Evolutionary conservation across 2,329 filamentous ascomycete genomes (phyloP), one percentile per base, ranked within the genome.

Genomic region (Cladophialophora exuberans): DNA sequence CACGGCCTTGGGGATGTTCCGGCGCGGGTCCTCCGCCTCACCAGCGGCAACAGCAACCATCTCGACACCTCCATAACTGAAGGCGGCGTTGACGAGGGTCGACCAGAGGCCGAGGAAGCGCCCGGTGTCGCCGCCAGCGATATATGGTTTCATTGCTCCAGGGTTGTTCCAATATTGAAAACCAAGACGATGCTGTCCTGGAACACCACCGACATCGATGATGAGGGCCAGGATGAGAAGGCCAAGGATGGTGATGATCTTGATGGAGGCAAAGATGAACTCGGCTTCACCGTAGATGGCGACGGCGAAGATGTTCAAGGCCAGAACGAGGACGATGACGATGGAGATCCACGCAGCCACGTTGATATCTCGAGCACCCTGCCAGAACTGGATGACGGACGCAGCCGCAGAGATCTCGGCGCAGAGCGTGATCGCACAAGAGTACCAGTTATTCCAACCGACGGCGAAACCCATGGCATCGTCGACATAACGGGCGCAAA

Each of bases 291-390:
- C 62, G 52, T 63, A 65, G 35, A 63, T 59, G 22, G 56, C 45
- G 11, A 90, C 86, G 1, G 84, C 85, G 56, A 90, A 73, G 36
- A 90, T 65, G 63, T 92, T 92, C 70, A 91, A 76, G 3, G 76
- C 56, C 13, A 79, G 75, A 52, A 68, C 76, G 5, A 65, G 35
- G 13, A 61, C 56, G 15, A 64, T 46, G 26, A 64, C 46, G 50
- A 65, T 59, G 23, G 57, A 46, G 45, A 66, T 66, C 64, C 64
- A 66, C 11, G 55, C 64, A 17, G 62, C 61, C 10, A 60, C 67
- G 48, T 72, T 72, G 60, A 72, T 70, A 23, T 65, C 58, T 13
- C 54, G 33, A 36, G 68, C 59, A 3, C 75, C 74, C 2, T 69
- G 66, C 84, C 84, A 88, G 64, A 80, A 86, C 62, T 83, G 73